These are phyloP conservation scores for Saccharomyces hybrid DNA, from an alignment of 1,139 yeast species.

Conservation along the genomic window DNA sequence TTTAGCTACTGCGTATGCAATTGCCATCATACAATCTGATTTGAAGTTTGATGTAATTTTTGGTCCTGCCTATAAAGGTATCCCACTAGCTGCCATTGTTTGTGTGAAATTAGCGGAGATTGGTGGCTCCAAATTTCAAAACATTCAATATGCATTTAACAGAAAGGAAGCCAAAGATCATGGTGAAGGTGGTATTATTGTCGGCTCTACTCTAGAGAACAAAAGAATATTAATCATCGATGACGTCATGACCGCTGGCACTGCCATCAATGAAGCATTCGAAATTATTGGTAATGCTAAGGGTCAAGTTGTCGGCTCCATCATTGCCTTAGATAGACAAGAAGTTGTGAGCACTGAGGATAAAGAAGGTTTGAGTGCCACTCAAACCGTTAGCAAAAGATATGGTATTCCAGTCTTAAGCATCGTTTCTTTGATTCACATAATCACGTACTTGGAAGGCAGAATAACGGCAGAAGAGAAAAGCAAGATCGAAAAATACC, in stretches of 20 bases:
- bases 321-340: constrained; percentile 91
- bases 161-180: constrained; percentile 94
- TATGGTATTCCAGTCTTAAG: constrained; percentile 76
- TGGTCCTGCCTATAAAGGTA: constrained; percentile 98
- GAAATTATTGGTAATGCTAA: constrained; percentile 61
- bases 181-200: constrained; percentile 96
- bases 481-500: constrained; percentile 51
- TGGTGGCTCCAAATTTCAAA: constrained; percentile 64
- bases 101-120: constrained; percentile 87
- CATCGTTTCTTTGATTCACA: constrained; percentile 70
- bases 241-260: constrained; percentile 97
- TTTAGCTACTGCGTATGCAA: constrained; percentile 82
- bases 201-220: constrained; percentile 67
- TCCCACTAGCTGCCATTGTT: constrained; percentile 88
- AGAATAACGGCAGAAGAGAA: constrained; percentile 49
- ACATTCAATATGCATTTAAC: constrained; percentile 66
- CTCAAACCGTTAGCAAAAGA: constrained; percentile 65
- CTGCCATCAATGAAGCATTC: constrained; percentile 93
- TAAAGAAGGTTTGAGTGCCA: constrained; percentile 50
- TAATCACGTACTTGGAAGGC: constrained; percentile 53
- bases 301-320: constrained; percentile 74
- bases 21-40: constrained; percentile 72
- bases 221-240: constrained; percentile 79
- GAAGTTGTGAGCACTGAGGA: constrained; percentile 57
- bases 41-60: constrained; percentile 83